phyloP scores from a whole-genome alignment of 1,139 yeast genomes.

The Suhomyces bolitotheri region DNA sequence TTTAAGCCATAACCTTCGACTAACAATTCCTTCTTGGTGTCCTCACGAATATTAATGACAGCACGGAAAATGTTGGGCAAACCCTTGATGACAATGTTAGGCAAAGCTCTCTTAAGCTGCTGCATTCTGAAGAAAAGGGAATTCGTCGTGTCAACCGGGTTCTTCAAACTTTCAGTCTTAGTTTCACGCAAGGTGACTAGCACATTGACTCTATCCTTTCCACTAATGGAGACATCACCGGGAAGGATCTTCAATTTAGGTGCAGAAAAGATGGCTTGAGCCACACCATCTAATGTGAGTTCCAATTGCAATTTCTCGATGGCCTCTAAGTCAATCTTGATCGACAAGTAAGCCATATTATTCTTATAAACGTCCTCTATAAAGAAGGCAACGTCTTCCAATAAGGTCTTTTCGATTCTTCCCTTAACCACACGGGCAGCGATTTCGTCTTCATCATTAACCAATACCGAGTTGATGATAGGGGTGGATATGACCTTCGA shows the following conservation, averaged over 20 bases:
- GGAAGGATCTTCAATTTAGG: conserved; percentile 84
- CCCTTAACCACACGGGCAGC: conserved; percentile 99
- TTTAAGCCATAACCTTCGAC: conserved; percentile 98
- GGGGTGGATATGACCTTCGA: conserved; percentile 95
- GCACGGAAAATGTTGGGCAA: conserved; percentile 90
- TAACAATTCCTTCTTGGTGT: conserved; percentile 81
- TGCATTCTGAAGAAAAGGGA: conserved; percentile 88
- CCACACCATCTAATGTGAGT: conserved; percentile 80
- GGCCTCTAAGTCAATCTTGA: conserved; percentile 79
- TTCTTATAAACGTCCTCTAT: conserved; percentile 93
- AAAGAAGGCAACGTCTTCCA: conserved; percentile 82
- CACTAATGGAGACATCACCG: conserved; percentile 69
- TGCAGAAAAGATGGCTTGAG: conserved; percentile 76
- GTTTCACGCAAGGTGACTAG: conserved; percentile 60
- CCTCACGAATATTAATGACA: conserved; percentile 88
- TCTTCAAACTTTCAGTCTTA: conserved; percentile 43
- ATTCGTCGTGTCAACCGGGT: conserved; percentile 48
- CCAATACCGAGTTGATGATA: conserved; percentile 90
- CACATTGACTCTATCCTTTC: conserved; percentile 74
- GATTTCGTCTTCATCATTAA: conserved; percentile 91
- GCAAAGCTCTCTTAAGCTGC: conserved; percentile 79
- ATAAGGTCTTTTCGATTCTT: conserved; percentile 86
- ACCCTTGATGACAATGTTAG: conserved; percentile 89
- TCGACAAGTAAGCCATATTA: conserved; percentile 73
- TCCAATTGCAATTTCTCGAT: conserved; percentile 91